These are phyloP conservation scores for Euphrasia arctica DNA, from an alignment of 305 asterid species.

Conservation along the genomic window DNA sequence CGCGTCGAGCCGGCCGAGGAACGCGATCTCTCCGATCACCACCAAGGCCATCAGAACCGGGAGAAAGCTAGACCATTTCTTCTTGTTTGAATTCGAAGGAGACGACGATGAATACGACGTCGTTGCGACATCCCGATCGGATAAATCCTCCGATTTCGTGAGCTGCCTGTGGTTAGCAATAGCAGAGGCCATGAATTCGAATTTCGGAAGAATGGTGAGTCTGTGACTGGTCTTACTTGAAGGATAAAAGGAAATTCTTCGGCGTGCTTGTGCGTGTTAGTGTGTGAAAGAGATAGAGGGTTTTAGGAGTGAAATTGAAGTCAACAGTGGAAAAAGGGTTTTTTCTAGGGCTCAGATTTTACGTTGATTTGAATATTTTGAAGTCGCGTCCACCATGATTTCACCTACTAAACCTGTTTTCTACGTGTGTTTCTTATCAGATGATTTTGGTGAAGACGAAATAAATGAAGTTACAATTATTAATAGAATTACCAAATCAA, in stretches of 20 bases:
- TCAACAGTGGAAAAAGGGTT: conserved; percentile 9
- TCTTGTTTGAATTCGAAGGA: conserved; percentile 36
- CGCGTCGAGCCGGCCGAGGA: conserved; percentile 72
- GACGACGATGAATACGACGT: conserved; percentile 35
- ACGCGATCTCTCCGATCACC: conserved; percentile 77
- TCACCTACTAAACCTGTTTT: neutral
- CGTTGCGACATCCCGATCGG: conserved; percentile 42
- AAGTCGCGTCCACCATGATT: conserved; percentile 17
- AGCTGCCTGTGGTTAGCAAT: conserved; percentile 56
- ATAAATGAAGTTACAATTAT: no score
- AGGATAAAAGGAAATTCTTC: neutral
- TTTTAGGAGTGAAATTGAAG: conserved; percentile 14
- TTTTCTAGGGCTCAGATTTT: neutral
- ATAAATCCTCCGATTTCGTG: conserved; percentile 36
- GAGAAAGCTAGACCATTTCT: conserved; percentile 57
- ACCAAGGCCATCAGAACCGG: conserved; percentile 66
- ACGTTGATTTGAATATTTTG: neutral
- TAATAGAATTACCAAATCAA: no score
- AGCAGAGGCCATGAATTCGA: conserved; percentile 34
- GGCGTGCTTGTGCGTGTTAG: neutral
- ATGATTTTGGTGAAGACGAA: no score
- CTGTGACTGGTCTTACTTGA: neutral
- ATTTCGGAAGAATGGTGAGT: neutral
- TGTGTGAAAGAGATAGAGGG: conserved; percentile 18
- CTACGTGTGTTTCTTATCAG: neutral